phyloP scores from a whole-genome alignment of 2,329 filamentous ascomycete species.

The Pseudocercospora ulei region DNA sequence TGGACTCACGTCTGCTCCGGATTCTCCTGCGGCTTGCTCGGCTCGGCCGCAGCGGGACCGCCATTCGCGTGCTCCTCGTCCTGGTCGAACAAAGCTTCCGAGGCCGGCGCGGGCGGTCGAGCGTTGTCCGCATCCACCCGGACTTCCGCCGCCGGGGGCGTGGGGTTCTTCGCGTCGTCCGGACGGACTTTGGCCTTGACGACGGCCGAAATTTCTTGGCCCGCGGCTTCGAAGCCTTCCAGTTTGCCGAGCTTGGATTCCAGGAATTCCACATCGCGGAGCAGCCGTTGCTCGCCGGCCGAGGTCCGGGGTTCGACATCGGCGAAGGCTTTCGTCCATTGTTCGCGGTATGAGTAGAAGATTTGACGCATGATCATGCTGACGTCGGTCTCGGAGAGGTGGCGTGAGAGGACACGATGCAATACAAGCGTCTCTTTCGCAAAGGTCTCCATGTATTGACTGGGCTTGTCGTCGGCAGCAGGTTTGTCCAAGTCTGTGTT shows the following conservation, averaged over 20 bases:
- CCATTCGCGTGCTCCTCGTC: conserved; percentile 11
- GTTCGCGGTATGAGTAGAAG: conserved; percentile 69
- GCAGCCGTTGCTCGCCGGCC: conserved; percentile 65
- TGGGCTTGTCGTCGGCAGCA: conserved; percentile 33
- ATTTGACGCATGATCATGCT: conserved; percentile 78
- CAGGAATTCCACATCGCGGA: conserved; percentile 66
- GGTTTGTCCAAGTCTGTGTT: conserved; percentile 63
- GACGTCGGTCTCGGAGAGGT: conserved; percentile 67
- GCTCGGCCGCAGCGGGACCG: conserved; percentile 1
- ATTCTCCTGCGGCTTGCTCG: background rate
- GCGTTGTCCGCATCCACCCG: conserved; percentile 8
- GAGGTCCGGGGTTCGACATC: conserved; percentile 57
- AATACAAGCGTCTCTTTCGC: conserved; percentile 77
- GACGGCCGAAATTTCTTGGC: conserved; percentile 34
- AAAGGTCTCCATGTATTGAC: conserved; percentile 74
- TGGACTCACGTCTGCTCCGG: background rate
- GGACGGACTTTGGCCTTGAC: conserved; percentile 45
- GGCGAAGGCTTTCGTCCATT: conserved; percentile 62
- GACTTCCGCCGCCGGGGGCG: conserved; percentile 3
- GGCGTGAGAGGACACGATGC: conserved; percentile 71
- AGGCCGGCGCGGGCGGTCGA: background rate
- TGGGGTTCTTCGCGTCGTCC: conserved; percentile 9
- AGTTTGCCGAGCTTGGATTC: conserved; percentile 62
- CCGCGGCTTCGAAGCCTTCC: conserved; percentile 62
- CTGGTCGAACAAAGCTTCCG: conserved; percentile 10